Conservation (phyloP, 306 rosid species). For the Dicorynia guianensis region DNA sequence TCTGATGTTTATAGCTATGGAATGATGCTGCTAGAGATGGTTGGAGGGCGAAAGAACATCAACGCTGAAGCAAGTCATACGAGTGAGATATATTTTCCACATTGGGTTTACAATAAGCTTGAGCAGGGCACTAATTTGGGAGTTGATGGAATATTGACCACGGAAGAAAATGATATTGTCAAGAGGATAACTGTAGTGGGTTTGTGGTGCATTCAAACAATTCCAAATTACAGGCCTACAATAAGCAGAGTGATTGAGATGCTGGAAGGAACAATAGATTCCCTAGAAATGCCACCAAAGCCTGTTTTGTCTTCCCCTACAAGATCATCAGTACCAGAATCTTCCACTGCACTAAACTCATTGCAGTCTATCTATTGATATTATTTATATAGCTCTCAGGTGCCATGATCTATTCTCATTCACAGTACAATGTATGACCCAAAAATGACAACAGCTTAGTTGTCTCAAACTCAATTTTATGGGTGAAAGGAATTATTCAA, state of each 20-base stretch:
- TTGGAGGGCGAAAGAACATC: constrained; percentile 33
- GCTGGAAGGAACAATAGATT: constrained; percentile 39
- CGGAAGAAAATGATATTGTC: constrained; percentile 22
- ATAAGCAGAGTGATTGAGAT: constrained; percentile 51
- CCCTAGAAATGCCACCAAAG: constrained; percentile 45
- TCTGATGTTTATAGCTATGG: constrained; percentile 42
- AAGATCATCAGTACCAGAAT: constrained; percentile 17
- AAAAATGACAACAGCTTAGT: too few relatives aligned
- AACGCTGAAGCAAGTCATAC: background rate
- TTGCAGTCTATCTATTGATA: too few relatives aligned
- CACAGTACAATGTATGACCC: too few relatives aligned
- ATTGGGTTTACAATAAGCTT: constrained; percentile 39
- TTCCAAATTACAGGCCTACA: constrained; percentile 35
- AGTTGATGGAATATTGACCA: background rate
- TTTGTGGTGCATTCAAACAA: constrained; percentile 47
- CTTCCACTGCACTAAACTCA: background rate
- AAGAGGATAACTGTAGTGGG: constrained; percentile 49
- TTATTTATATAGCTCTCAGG: too few relatives aligned
- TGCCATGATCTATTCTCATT: too few relatives aligned
- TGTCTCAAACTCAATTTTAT: too few relatives aligned
- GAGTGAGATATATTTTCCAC: constrained; percentile 37
- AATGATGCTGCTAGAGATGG: constrained; percentile 26
- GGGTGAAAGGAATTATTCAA: too few relatives aligned
- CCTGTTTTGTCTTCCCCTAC: constrained; percentile 36
- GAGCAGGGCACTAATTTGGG: constrained; percentile 10